Conservation (phyloP, 2,329 filamentous ascomycete genomes). For the Cladosporium sp. region DNA sequence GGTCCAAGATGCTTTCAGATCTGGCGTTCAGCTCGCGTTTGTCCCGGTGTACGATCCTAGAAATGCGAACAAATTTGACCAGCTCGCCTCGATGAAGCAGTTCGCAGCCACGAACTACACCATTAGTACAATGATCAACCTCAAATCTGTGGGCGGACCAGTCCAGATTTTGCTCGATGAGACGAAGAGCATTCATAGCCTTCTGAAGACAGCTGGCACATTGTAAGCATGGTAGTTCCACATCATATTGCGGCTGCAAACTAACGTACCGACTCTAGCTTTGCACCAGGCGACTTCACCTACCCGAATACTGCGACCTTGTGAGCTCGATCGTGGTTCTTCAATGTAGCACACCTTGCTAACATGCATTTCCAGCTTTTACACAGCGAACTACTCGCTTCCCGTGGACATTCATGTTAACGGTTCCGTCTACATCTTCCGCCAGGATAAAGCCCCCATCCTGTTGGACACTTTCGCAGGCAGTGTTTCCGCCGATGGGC, state of each 20-base stretch:
- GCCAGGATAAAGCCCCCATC: constrained; percentile 17
- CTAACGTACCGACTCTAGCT: constrained; percentile 12
- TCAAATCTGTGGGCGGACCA: constrained; percentile 13
- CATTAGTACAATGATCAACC: constrained; percentile 21
- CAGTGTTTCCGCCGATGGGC: constrained; percentile 20
- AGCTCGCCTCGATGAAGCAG: constrained; percentile 19
- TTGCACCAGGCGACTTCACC: constrained; percentile 22
- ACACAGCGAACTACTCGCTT: constrained; percentile 23
- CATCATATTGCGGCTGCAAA: not conserved
- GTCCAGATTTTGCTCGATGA: constrained; percentile 21
- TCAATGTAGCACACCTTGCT: not conserved
- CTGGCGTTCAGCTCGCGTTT: constrained; percentile 15
- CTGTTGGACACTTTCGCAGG: constrained; percentile 20
- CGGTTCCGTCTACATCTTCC: constrained; percentile 19
- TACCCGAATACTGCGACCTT: constrained; percentile 18
- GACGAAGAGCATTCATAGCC: not conserved
- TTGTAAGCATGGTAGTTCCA: constrained; percentile 4
- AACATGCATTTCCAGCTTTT: constrained; percentile 8
- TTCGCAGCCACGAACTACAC: constrained; percentile 24
- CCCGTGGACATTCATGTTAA: constrained; percentile 21
- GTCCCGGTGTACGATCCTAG: constrained; percentile 23
- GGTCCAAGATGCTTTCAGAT: constrained; percentile 24
- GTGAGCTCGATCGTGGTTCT: not conserved
- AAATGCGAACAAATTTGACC: constrained; percentile 19
- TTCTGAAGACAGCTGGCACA: not conserved